phyloP scores from a whole-genome alignment of 108 stramenopile genomes.

The Hondaea fermentalgiana region DNA sequence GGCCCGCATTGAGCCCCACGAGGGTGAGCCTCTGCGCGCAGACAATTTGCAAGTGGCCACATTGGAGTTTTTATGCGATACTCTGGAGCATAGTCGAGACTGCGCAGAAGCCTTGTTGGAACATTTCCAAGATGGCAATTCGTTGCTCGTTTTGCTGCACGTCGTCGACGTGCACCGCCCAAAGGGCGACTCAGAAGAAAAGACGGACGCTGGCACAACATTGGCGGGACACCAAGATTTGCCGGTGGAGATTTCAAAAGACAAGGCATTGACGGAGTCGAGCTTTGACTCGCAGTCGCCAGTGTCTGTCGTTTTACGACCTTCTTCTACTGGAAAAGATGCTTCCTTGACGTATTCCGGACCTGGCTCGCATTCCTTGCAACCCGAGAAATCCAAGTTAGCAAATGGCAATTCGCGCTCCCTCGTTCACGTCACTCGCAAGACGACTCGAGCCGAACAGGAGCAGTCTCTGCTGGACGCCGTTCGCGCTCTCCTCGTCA shows the following conservation, averaged over 20 bases:
- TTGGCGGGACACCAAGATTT: no score
- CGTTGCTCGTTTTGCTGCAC: not conserved
- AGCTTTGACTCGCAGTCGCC: not conserved
- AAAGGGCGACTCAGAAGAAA: no score
- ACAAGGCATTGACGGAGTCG: not conserved
- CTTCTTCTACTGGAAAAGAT: not conserved
- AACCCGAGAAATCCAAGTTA: no score
- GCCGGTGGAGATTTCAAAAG: no score
- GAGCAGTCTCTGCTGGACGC: not conserved
- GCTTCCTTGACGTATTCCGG: no score
- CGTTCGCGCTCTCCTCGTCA: not conserved
- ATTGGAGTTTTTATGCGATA: not conserved
- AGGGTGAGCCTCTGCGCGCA: not conserved
- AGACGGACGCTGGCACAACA: no score
- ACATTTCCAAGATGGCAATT: not conserved
- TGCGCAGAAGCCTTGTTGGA: not conserved
- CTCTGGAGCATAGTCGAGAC: not conserved
- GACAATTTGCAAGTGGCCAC: not conserved
- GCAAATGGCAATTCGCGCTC: not conserved
- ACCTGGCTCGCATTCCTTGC: no score
- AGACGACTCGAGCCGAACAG: not conserved
- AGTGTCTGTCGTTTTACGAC: not conserved
- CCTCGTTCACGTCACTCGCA: not conserved
- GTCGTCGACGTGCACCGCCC: not conserved
- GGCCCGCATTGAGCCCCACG: not conserved